Evolutionary conservation across 371 early-diverging fungal genomes (phyloP).

Genomic region (Globomyces sp.): DNA sequence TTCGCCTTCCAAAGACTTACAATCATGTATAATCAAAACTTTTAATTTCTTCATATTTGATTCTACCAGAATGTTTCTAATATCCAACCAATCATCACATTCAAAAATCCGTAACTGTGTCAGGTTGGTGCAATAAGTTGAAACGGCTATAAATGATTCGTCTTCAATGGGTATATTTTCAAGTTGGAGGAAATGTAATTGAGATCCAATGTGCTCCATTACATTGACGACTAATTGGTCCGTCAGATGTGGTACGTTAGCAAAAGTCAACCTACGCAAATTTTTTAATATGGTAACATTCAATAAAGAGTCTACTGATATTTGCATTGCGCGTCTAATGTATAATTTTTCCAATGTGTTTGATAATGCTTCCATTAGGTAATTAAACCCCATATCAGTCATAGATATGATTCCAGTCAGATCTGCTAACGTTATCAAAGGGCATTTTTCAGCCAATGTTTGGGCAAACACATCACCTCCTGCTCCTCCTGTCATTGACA

Average conservation of each 20-base stretch:
- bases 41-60: background rate
- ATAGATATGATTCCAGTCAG: slow-evolving; percentile 17
- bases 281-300: background rate
- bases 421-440: background rate
- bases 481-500: background rate
- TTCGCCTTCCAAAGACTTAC: background rate
- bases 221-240: slow-evolving; percentile 4
- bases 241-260: slow-evolving; percentile 14
- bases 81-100: background rate
- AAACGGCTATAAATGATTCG: background rate
- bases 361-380: background rate
- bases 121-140: background rate
- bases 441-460: slow-evolving; percentile 4
- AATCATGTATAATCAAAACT: background rate
- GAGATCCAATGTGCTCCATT: background rate
- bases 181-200: slow-evolving; percentile 12
- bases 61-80: background rate
- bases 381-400: slow-evolving; percentile 9
- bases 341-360: background rate
- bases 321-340: slow-evolving; percentile 15
- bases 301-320: background rate
- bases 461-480: slow-evolving; percentile 13
- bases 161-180: slow-evolving; percentile 2
- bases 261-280: background rate
- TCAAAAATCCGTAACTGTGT: background rate